phyloP scores from a whole-genome alignment of 2,329 filamentous ascomycete species.

The Cladosporium sp. region DNA sequence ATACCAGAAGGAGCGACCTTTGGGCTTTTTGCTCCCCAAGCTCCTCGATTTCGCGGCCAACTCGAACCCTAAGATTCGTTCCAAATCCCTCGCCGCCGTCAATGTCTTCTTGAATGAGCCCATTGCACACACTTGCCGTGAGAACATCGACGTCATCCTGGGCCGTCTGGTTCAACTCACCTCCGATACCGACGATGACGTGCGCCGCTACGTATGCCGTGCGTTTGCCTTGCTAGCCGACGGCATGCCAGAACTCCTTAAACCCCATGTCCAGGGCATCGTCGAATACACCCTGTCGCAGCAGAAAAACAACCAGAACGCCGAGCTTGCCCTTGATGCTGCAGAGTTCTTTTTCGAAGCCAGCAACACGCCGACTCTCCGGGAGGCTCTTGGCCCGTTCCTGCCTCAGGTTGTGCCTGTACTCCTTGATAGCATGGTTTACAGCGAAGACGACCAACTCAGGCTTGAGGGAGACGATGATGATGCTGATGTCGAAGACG shows the following conservation, averaged over 20 bases:
- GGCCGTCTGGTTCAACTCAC: constrained; percentile 77
- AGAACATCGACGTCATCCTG: constrained; percentile 73
- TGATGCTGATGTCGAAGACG: constrained; percentile 87
- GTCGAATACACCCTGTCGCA: constrained; percentile 91
- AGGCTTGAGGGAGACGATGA: constrained; percentile 70
- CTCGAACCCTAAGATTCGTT: constrained; percentile 68
- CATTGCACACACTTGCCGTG: constrained; percentile 61
- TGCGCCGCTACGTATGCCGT: constrained; percentile 87
- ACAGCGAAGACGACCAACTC: constrained; percentile 87
- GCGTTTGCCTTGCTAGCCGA: constrained; percentile 90
- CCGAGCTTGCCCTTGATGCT: constrained; percentile 86
- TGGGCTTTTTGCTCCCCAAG: constrained; percentile 84
- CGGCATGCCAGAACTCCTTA: constrained; percentile 79
- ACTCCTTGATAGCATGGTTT: constrained; percentile 90
- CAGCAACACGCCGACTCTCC: constrained; percentile 77
- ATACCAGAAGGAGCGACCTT: constrained; percentile 78
- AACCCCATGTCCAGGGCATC: constrained; percentile 78
- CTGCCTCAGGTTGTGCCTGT: constrained; percentile 83
- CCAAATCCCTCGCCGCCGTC: constrained; percentile 73
- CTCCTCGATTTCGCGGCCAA: constrained; percentile 80
- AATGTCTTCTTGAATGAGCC: constrained; percentile 89
- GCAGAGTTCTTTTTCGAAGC: constrained; percentile 97
- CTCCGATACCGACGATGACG: constrained; percentile 68
- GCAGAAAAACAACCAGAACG: constrained; percentile 73
- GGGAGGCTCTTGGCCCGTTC: constrained; percentile 68